Conservation (phyloP, 2,329 filamentous ascomycete genomes). For the Aaosphaeria pasadenensis region DNA sequence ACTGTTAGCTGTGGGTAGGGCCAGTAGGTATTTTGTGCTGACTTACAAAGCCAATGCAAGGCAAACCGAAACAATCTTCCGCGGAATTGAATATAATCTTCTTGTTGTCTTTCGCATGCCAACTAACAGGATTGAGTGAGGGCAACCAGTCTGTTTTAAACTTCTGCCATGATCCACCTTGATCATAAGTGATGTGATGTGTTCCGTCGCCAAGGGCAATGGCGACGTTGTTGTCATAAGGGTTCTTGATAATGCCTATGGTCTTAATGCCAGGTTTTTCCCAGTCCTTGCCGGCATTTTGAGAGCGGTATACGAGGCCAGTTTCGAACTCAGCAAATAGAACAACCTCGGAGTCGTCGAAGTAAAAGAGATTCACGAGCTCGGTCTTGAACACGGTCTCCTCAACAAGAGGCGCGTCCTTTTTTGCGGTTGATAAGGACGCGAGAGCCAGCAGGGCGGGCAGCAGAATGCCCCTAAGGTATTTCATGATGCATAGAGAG, state of each 20-base stretch:
- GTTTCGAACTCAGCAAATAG: conserved; percentile 67
- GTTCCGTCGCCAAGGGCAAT: conserved; percentile 70
- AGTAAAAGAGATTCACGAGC: conserved; percentile 77
- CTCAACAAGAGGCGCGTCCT: conserved; percentile 64
- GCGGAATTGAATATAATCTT: conserved; percentile 75
- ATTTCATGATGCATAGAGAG: conserved; percentile 39
- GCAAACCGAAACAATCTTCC: conserved; percentile 36
- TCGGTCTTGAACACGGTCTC: conserved; percentile 63
- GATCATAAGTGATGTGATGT: conserved; percentile 83
- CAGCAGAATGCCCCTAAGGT: conserved; percentile 42
- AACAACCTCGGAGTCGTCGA: conserved; percentile 81
- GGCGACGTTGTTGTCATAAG: conserved; percentile 73
- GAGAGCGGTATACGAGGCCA: conserved; percentile 71
- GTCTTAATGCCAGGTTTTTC: conserved; percentile 60
- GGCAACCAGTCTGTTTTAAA: conserved; percentile 61
- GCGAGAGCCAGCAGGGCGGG: conserved; percentile 50
- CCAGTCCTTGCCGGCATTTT: conserved; percentile 80
- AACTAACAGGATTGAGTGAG: conserved; percentile 64
- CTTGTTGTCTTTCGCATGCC: conserved; percentile 79
- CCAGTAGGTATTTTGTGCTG: conserved; percentile 32
- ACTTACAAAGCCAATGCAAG: conserved; percentile 57
- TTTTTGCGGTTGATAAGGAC: conserved; percentile 45
- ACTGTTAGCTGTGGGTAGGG: conserved; percentile 9
- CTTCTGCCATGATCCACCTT: conserved; percentile 74
- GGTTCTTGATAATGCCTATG: conserved; percentile 68